Conservation (phyloP, 495 filamentous ascomycete genomes). For the Darksidea phi region DNA sequence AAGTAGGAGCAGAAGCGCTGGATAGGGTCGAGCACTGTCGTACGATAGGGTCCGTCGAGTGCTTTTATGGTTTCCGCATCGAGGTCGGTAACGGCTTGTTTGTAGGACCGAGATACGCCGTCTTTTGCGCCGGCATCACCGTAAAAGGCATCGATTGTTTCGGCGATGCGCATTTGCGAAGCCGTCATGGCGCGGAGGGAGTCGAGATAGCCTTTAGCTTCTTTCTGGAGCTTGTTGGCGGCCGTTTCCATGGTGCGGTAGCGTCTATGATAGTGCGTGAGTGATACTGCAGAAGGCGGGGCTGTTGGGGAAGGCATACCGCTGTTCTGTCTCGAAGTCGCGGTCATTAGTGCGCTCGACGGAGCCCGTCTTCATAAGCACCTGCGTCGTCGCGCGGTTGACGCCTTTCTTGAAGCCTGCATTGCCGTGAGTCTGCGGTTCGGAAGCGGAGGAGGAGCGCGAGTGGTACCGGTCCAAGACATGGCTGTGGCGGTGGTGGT, state of each 20-base stretch:
- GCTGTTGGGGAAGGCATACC: constrained; percentile 51
- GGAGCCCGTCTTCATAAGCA: constrained; percentile 99
- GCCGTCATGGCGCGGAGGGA: constrained; percentile 97
- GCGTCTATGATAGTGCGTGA: constrained; percentile 53
- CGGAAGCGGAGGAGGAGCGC: constrained; percentile 1
- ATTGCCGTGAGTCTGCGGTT: not conserved
- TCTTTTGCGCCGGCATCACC: constrained; percentile 92
- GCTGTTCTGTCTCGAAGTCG: constrained; percentile 97
- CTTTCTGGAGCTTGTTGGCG: constrained; percentile 86
- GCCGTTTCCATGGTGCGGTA: constrained; percentile 96
- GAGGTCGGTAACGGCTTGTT: constrained; percentile 94
- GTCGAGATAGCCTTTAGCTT: constrained; percentile 96
- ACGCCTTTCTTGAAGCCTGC: constrained; percentile 98
- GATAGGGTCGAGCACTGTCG: constrained; percentile 93
- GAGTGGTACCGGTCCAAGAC: constrained; percentile 58
- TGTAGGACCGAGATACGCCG: constrained; percentile 92
- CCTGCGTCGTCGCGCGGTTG: constrained; percentile 97
- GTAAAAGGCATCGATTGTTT: constrained; percentile 99
- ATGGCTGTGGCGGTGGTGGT: constrained; percentile 46
- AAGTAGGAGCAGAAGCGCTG: constrained; percentile 96
- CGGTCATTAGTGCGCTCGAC: constrained; percentile 97
- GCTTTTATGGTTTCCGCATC: constrained; percentile 99
- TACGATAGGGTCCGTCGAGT: constrained; percentile 92
- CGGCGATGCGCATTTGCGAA: constrained; percentile 98
- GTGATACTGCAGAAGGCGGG: not conserved